A percentile compares a stretch with the other conserved stretches of the same genome.
Evolutionary conservation across 2,329 filamentous ascomycete species (phyloP).

Genomic region (Exophiala sp.): DNA sequence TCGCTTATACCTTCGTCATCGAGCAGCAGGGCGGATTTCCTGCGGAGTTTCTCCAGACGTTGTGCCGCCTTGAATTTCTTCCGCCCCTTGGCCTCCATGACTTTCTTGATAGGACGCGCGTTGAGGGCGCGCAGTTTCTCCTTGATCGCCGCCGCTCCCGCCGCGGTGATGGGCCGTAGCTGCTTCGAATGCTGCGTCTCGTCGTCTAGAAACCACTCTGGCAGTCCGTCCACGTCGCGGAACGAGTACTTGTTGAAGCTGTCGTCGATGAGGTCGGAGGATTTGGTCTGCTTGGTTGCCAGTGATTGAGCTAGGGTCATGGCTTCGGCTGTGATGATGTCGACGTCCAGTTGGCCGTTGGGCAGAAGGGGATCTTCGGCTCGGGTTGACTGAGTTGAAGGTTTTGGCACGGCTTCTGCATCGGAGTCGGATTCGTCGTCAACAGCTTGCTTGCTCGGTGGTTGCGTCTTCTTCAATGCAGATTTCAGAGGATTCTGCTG

Average conservation of each 20-base stretch:
- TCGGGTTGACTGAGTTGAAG: constrained; percentile 4
- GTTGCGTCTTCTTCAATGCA: constrained; percentile 27
- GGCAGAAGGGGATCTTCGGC: constrained; percentile 38
- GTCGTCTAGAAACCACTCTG: constrained; percentile 97
- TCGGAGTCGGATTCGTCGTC: constrained; percentile 31
- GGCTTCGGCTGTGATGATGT: constrained; percentile 98
- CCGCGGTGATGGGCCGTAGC: constrained; percentile 86
- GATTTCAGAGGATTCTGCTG: constrained; percentile 30
- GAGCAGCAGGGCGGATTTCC: constrained; percentile 87
- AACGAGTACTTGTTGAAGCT: constrained; percentile 90
- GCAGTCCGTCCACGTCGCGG: constrained; percentile 84
- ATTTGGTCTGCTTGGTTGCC: constrained; percentile 78
- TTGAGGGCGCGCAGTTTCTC: constrained; percentile 92
- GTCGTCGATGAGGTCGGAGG: constrained; percentile 78
- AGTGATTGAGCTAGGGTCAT: constrained; percentile 96
- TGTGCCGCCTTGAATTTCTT: constrained; percentile 97
- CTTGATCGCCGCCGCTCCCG: constrained; percentile 85
- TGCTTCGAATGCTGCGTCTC: constrained; percentile 78
- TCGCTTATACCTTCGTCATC: constrained; percentile 92
- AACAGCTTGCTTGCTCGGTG: not conserved
- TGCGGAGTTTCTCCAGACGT: constrained; percentile 87
- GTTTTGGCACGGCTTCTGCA: constrained; percentile 26
- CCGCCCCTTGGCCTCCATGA: constrained; percentile 88
- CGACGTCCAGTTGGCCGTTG: constrained; percentile 66
- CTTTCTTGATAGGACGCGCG: constrained; percentile 97